Evolutionary conservation across 768 basidiomycete species (phyloP), one percentile per base, ranked within the genome.

Genomic region (Pleurotus cornucopiae): DNA sequence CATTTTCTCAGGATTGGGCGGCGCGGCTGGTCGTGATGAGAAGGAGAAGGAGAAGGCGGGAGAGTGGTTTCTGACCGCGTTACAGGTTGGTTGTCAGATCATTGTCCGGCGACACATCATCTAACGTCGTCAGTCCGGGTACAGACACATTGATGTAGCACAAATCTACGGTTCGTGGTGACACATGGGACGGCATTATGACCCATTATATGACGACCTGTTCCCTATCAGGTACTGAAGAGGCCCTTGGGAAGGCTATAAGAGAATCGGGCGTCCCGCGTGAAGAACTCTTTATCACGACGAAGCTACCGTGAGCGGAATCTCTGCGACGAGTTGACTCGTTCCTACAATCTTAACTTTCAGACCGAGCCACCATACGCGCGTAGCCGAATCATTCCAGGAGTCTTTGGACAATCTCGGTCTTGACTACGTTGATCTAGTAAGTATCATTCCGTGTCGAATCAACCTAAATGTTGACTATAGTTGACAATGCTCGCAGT

Each of bases 261-360:
- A 71, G 70, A 41, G 75, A 68, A 7, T 80, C 77, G 14, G 79
- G 78, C 2, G 68, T 81, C 37, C 74, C 78, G 3, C 73, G 81
- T 21, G 71, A 76, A 21, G 70, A 80, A 38, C 61, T 81, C 26
- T 80, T 76, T 60, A 66, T 82, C 25, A 81, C 79, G 0, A 79
- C 79, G n/a, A 82, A 82, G 60, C 67, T 81, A 37, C 67, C 72
- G 65, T 76, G 57, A 61, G 71, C 61, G 16, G 20, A 25, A 34
- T 34, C 46, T 25, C 30, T n/a, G 30, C 3, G 14, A 20, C 3
- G 47, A 38, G 12, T 30, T 5, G 40, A 23, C 30, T 26, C n/a
- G 2, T 6, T 25, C 11, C 2, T n/a, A 34, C 30, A 34, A 9
- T 34, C 6, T 34, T 4, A 3, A 34, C 3, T 21, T 34, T 5